Evolutionary conservation across 2,329 filamentous ascomycete species (phyloP).

Genomic region (Huntiella decipiens): DNA sequence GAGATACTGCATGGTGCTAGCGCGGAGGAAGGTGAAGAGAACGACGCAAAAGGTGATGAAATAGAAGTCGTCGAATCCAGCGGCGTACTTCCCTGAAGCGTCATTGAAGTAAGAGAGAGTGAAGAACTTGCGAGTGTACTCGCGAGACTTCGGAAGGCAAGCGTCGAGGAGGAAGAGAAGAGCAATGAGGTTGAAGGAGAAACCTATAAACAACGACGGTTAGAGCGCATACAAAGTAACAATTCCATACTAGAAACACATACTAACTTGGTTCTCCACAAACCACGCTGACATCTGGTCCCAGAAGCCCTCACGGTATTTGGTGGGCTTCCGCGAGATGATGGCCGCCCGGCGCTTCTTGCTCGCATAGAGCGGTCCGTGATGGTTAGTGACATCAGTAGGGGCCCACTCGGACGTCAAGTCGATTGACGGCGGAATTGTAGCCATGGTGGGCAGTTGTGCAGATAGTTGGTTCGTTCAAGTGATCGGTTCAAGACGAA

Average conservation of each 20-base stretch:
- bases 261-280: slow-evolving; percentile 66
- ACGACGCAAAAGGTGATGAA: slow-evolving; percentile 63
- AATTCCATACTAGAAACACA: slow-evolving; percentile 15
- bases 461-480: background rate
- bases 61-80: slow-evolving; percentile 62
- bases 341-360: slow-evolving; percentile 10
- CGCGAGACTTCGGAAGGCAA: slow-evolving; percentile 61
- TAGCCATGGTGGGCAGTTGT: background rate
- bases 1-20: slow-evolving; percentile 70
- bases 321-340: slow-evolving; percentile 10
- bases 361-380: slow-evolving; percentile 11
- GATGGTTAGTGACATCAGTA: slow-evolving; percentile 11
- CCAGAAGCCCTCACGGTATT: slow-evolving; percentile 12
- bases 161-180: slow-evolving; percentile 67
- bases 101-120: slow-evolving; percentile 66
- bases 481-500: no score
- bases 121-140: slow-evolving; percentile 75
- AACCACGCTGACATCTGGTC: slow-evolving; percentile 48
- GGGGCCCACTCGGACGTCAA: slow-evolving; percentile 11
- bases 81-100: slow-evolving; percentile 47
- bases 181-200: slow-evolving; percentile 70
- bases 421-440: slow-evolving; percentile 6
- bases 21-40: slow-evolving; percentile 71
- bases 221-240: slow-evolving; percentile 12
- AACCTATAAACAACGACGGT: slow-evolving; percentile 27